phyloP scores from a whole-genome alignment of 2,329 filamentous ascomycete genomes.

The Ramularia collo-cygni region DNA sequence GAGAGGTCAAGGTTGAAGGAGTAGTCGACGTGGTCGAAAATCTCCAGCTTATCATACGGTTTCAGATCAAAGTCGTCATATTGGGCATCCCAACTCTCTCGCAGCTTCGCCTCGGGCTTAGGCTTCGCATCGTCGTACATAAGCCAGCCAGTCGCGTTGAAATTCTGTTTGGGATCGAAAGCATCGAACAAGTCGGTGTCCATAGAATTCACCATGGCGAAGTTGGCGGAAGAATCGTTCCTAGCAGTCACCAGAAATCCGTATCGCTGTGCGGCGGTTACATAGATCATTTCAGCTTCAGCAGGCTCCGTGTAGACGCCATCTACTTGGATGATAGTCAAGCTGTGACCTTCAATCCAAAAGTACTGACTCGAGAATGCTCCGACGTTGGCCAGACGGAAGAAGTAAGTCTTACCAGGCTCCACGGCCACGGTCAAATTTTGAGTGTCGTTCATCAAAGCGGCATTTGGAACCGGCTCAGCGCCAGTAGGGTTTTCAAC shows the following conservation, averaged over 20 bases:
- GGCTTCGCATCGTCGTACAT: slow-evolving; percentile 46
- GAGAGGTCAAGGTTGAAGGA: slow-evolving; percentile 52
- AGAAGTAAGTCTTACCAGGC: slow-evolving; percentile 54
- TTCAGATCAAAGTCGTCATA: slow-evolving; percentile 69
- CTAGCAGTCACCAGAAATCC: slow-evolving; percentile 59
- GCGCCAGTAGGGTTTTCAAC: slow-evolving; percentile 51
- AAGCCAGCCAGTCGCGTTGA: slow-evolving; percentile 52
- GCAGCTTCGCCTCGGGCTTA: slow-evolving; percentile 43
- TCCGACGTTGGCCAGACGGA: slow-evolving; percentile 64
- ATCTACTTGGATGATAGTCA: slow-evolving; percentile 63
- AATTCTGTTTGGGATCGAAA: slow-evolving; percentile 61
- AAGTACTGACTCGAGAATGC: slow-evolving; percentile 68
- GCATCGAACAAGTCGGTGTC: slow-evolving; percentile 55
- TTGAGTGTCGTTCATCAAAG: slow-evolving; percentile 57
- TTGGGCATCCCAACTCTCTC: slow-evolving; percentile 55
- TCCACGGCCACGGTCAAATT: slow-evolving; percentile 39
- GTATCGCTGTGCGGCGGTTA: slow-evolving; percentile 65
- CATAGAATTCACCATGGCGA: slow-evolving; percentile 53
- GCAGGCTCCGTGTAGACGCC: slow-evolving; percentile 58
- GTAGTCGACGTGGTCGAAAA: slow-evolving; percentile 57
- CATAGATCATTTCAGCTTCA: slow-evolving; percentile 54
- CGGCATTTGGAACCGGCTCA: slow-evolving; percentile 60
- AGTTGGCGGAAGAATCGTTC: slow-evolving; percentile 47
- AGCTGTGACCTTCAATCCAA: slow-evolving; percentile 60
- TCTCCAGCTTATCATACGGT: slow-evolving; percentile 58